Evolutionary conservation across 176 grass and related monocot genomes (phyloP), one percentile per base, ranked within the genome.

Genomic region (Oryza meridionalis): DNA sequence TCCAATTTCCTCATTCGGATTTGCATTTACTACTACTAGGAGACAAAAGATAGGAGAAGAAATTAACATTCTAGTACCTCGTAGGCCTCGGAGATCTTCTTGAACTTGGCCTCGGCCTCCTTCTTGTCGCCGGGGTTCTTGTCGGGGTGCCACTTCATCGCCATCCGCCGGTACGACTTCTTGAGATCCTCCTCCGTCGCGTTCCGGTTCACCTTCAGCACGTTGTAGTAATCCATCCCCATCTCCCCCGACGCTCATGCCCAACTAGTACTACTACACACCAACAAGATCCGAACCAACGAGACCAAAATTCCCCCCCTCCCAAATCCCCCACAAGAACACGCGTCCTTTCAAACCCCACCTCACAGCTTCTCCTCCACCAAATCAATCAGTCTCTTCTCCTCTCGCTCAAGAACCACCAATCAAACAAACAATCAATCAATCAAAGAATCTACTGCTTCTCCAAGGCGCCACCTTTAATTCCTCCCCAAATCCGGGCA

Each of bases 61-160:
- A 45, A 62, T 44, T 19, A 44, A 44, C 66, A 45, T 88, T 6
- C 35, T 37, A 37, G 0, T 37, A 98, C 96, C 89, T 98, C 93
- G 71, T 98, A 98, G 53, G 96, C 96, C 85, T 95, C 93, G 31
- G 89, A 91, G 88, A 98, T 95, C 61, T 91, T 76, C 85, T 95
- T 95, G 89, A 98, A 98, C 69, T 98, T 94, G 89, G 89, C 87
- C 85, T 98, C 93, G 11, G 96, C 91, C 62, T 93, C 87, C 68
- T 84, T 77, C 80, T 84, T 84, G 43, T 97, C 91, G 43, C 88
- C 81, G 38, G 89, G 87, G 85, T 97, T 97, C 85, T 97, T 97
- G 76, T 97, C 94, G 13, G 91, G 94, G 78, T 97, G 94, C 91
- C 91, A 97, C 75, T 84, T 91, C 94, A 97, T 97, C 17, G 89